A percentile compares a stretch with the other conserved stretches of the same genome.
phyloP scores from a whole-genome alignment of 1,139 yeast genomes.

The Yamadazyma trypodendri region DNA sequence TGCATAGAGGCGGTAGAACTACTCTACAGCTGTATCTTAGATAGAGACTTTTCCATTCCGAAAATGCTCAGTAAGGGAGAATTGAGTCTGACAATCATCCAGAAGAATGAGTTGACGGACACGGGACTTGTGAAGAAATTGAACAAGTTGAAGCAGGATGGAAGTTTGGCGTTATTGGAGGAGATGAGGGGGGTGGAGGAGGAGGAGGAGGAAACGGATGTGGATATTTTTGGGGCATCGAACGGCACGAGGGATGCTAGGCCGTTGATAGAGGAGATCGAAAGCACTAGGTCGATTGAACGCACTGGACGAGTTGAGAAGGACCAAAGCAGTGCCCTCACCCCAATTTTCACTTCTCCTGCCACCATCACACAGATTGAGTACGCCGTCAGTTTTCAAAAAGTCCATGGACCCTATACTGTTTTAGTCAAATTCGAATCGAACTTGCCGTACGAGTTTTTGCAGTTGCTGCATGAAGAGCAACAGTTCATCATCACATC shows the following conservation, averaged over 20 bases:
- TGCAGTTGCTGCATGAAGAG: slow-evolving; percentile 6
- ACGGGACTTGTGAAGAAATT: slow-evolving; percentile 33
- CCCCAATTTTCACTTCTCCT: too few relatives aligned
- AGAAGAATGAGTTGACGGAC: slow-evolving; percentile 27
- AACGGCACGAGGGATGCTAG: too few relatives aligned
- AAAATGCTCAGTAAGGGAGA: slow-evolving; percentile 65
- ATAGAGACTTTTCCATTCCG: slow-evolving; percentile 51
- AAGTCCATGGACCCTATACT: slow-evolving; percentile 5
- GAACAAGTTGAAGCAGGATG: slow-evolving; percentile 31
- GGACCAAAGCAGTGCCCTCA: too few relatives aligned
- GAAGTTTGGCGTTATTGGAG: too few relatives aligned
- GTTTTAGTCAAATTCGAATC: slow-evolving; percentile 11
- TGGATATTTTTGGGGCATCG: too few relatives aligned
- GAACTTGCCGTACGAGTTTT: slow-evolving; percentile 10
- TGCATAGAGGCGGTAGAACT: slow-evolving; percentile 69
- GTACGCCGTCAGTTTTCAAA: slow-evolving; percentile 13
- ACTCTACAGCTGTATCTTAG: slow-evolving; percentile 36
- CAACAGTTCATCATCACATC: slow-evolving; percentile 7
- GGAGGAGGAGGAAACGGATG: slow-evolving; percentile 16
- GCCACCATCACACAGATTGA: background rate
- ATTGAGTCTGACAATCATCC: slow-evolving; percentile 34
- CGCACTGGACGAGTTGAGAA: too few relatives aligned
- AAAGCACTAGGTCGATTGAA: too few relatives aligned
- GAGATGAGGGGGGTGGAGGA: slow-evolving; percentile 22
- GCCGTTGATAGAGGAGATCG: slow-evolving; percentile 45